Percentiles rank a stretch among this genome's conserved stretches.
Evolutionary conservation across 2,329 filamentous ascomycete genomes (phyloP).

Genomic region (Passalora sequoiae): DNA sequence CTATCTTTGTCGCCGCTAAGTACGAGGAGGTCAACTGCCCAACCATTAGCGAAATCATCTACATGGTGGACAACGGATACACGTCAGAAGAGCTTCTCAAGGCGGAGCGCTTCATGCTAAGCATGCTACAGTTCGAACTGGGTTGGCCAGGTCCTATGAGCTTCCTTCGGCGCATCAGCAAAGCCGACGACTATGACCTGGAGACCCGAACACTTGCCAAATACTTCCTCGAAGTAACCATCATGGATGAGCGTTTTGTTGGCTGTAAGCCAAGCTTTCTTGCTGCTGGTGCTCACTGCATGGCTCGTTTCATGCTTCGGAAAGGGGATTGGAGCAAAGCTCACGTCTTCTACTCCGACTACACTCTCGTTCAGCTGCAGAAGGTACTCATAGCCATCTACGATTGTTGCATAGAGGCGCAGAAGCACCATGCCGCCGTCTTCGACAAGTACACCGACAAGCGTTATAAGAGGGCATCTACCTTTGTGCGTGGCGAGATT

Average conservation of each 20-base stretch:
- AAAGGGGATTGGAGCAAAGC: conserved; percentile 83
- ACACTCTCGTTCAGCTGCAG: conserved; percentile 79
- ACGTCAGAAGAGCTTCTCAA: conserved; percentile 88
- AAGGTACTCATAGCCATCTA: conserved; percentile 72
- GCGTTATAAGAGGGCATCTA: conserved; percentile 77
- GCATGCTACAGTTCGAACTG: conserved; percentile 89
- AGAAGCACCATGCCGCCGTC: conserved; percentile 77
- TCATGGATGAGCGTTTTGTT: conserved; percentile 98
- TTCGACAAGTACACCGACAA: conserved; percentile 89
- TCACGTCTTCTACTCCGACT: conserved; percentile 89
- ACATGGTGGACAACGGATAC: conserved; percentile 95
- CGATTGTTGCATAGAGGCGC: conserved; percentile 78
- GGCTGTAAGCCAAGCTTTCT: conserved; percentile 84
- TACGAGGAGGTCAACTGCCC: conserved; percentile 99
- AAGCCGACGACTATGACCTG: conserved; percentile 94
- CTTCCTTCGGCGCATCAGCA: conserved; percentile 93
- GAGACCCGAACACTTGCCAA: conserved; percentile 94
- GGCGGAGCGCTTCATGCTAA: conserved; percentile 96
- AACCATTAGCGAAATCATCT: conserved; percentile 89
- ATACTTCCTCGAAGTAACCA: conserved; percentile 92
- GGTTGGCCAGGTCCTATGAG: conserved; percentile 99
- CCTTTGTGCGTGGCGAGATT: conserved; percentile 73
- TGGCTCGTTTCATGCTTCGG: conserved; percentile 79
- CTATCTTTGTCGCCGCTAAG: conserved; percentile 92
- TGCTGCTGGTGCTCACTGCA: conserved; percentile 85